phyloP scores from a whole-genome alignment of 1,284 basidiomycete genomes.

The Ceraceosorus bombacis region DNA sequence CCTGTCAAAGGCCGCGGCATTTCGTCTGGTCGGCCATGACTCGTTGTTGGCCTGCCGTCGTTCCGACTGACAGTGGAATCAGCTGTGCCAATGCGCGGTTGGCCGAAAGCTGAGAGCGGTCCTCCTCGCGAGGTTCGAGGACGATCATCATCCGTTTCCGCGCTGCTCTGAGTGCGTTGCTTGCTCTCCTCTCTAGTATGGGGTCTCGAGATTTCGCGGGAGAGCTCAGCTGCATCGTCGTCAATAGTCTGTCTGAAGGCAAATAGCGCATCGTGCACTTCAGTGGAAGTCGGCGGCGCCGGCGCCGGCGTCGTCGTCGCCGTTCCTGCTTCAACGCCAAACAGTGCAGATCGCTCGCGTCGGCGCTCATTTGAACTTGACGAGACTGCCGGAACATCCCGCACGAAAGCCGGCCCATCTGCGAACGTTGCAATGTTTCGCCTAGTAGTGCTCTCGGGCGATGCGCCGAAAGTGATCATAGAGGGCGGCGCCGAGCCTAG shows the following conservation, averaged over 20 bases:
- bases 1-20: too few relatives aligned
- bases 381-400: neutral
- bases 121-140: slow-evolving; percentile 8
- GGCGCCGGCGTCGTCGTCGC: neutral
- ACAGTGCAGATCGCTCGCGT: neutral
- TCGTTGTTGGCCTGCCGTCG: too few relatives aligned
- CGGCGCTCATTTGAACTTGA: neutral
- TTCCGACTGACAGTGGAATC: neutral
- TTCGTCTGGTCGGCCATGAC: too few relatives aligned
- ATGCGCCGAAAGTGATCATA: too few relatives aligned
- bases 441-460: too few relatives aligned
- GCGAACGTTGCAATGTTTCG: neutral
- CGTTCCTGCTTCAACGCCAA: neutral
- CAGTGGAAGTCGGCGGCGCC: neutral
- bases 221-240: slow-evolving; percentile 1
- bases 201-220: too few relatives aligned
- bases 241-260: slow-evolving; percentile 7
- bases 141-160: neutral
- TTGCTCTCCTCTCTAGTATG: too few relatives aligned
- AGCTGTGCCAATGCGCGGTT: neutral
- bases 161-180: too few relatives aligned
- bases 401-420: neutral
- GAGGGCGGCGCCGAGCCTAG: too few relatives aligned
- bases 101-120: neutral
- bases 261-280: slow-evolving; percentile 1